Conservation (phyloP, 176 grass and related monocot genomes). For the Ensete ventricosum region DNA sequence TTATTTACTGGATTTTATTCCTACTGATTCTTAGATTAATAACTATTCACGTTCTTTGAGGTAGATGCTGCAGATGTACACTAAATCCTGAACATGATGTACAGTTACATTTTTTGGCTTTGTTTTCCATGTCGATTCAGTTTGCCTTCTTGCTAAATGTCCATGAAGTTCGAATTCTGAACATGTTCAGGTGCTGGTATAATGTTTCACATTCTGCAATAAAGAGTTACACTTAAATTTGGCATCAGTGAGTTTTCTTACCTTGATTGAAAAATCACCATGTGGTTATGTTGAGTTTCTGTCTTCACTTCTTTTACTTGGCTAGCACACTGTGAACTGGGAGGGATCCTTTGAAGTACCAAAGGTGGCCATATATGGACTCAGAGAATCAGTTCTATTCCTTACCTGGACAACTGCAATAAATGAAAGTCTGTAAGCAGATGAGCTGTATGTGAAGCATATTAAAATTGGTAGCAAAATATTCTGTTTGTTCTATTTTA, state of each 20-base stretch:
- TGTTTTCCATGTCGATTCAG: not conserved
- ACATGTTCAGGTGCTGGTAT: slow-evolving; percentile 18
- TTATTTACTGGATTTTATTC: slow-evolving; percentile 7
- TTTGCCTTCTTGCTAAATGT: slow-evolving; percentile 7
- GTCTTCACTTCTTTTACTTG: slow-evolving; percentile 2
- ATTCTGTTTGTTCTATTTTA: not conserved
- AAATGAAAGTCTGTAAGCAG: slow-evolving; percentile 16
- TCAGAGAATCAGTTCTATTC: not conserved
- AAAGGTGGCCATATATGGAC: slow-evolving; percentile 18
- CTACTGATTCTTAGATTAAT: not conserved
- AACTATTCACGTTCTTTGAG: not conserved
- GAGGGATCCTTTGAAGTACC: not conserved
- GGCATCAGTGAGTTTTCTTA: slow-evolving; percentile 15
- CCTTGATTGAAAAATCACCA: slow-evolving; percentile 4
- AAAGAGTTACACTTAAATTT: slow-evolving; percentile 14
- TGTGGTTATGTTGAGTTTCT: slow-evolving; percentile 18
- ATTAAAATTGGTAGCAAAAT: slow-evolving; percentile 14
- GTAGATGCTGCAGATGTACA: not conserved
- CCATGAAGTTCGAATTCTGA: slow-evolving; percentile 14
- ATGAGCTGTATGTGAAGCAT: slow-evolving; percentile 10
- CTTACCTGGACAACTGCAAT: slow-evolving; percentile 11
- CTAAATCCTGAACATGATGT: not conserved
- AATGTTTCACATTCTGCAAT: slow-evolving; percentile 21
- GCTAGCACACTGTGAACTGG: slow-evolving; percentile 9
- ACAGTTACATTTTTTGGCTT: not conserved